phyloP scores from a whole-genome alignment of 257 asterid species.

The Solanum chmielewskii region DNA sequence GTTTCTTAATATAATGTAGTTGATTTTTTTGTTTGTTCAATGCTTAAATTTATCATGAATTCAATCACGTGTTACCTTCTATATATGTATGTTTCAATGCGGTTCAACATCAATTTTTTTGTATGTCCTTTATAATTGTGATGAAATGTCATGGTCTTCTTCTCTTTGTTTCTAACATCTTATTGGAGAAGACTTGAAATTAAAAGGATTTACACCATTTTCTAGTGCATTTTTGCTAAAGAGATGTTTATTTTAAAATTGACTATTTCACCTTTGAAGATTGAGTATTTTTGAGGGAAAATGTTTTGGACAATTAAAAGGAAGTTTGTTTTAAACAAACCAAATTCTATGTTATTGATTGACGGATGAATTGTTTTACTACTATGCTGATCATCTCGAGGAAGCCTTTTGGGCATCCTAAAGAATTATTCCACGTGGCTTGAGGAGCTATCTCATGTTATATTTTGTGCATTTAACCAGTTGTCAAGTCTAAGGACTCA shows the following conservation, averaged over 20 bases:
- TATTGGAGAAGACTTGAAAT: not conserved
- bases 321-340: not conserved
- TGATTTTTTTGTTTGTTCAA: not conserved
- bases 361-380: not conserved
- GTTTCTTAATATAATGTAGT: not conserved
- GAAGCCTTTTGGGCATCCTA: not conserved
- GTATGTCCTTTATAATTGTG: not conserved
- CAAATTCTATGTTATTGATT: not conserved
- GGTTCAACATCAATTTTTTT: not conserved
- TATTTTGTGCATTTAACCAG: not conserved
- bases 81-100: not conserved
- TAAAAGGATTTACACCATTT: not conserved
- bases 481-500: not conserved
- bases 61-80: not conserved
- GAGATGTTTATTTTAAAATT: not conserved
- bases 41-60: not conserved
- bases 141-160: not conserved
- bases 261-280: not conserved
- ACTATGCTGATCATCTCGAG: not conserved
- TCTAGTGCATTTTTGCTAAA: not conserved
- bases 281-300: not conserved
- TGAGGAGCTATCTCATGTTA: not conserved
- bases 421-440: not conserved
- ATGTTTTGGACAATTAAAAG: not conserved
- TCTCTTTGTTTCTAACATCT: not conserved